phyloP scores from a whole-genome alignment of 2,329 filamentous ascomycete genomes.

The Neonectria ditissima region DNA sequence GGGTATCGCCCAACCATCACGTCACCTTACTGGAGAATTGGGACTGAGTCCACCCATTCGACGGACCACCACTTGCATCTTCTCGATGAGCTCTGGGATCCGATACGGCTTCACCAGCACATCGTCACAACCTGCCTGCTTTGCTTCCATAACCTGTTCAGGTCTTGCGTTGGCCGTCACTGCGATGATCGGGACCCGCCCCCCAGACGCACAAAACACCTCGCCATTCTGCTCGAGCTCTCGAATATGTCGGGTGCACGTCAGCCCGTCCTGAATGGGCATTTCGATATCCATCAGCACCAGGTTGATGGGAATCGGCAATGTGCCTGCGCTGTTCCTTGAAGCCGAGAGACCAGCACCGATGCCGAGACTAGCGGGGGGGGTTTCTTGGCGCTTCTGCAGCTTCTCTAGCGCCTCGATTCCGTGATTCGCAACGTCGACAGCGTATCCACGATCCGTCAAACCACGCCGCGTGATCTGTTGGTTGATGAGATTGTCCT shows the following conservation, averaged over 20 bases:
- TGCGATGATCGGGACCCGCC: conserved; percentile 71
- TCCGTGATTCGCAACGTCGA: conserved; percentile 68
- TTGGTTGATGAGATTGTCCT: conserved; percentile 72
- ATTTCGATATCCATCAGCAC: conserved; percentile 84
- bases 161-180: conserved; percentile 75
- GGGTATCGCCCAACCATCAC: conserved; percentile 4
- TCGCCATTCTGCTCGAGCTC: conserved; percentile 67
- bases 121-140: conserved; percentile 68
- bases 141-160: conserved; percentile 68
- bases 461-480: conserved; percentile 66
- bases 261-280: conserved; percentile 78
- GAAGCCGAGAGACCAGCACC: conserved; percentile 22
- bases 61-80: conserved; percentile 65
- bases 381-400: conserved; percentile 35
- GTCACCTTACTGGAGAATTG: conserved; percentile 44
- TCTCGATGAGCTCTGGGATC: conserved; percentile 70
- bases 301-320: conserved; percentile 62
- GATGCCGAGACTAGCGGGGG: conserved; percentile 32
- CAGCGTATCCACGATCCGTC: conserved; percentile 60
- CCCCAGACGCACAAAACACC: conserved; percentile 58
- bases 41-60: conserved; percentile 47
- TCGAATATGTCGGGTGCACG: conserved; percentile 73
- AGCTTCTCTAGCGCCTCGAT: conserved; percentile 66
- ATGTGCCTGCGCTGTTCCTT: conserved; percentile 28
- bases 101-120: conserved; percentile 80